Conservation (phyloP, 2,329 filamentous ascomycete genomes). For the Phyllosticta paracitricarpa region DNA sequence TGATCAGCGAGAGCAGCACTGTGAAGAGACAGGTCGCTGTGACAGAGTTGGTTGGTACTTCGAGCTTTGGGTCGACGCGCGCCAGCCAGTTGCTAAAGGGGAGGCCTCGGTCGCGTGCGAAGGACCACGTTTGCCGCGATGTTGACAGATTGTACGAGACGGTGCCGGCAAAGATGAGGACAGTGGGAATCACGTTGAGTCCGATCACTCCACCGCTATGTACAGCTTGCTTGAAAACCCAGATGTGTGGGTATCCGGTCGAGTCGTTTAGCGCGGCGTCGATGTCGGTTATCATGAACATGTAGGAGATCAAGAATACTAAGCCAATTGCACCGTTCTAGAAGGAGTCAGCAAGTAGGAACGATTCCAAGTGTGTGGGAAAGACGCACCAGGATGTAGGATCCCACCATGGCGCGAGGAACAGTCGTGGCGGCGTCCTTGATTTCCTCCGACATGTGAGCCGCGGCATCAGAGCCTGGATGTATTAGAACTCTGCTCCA, state of each 20-base stretch:
- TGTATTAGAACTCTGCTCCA: not conserved
- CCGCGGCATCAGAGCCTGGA: conserved; percentile 6
- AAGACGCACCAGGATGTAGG: conserved; percentile 6
- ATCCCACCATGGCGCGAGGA: conserved; percentile 12
- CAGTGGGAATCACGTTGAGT: conserved; percentile 11
- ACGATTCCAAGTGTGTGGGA: not conserved
- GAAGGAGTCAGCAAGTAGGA: not conserved
- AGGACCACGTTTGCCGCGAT: conserved; percentile 14
- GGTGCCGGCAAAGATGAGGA: conserved; percentile 12
- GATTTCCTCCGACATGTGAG: conserved; percentile 12
- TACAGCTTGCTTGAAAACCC: conserved; percentile 10
- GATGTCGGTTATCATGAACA: conserved; percentile 13
- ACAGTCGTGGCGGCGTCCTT: conserved; percentile 11
- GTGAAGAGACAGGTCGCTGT: conserved; percentile 15
- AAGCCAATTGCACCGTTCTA: conserved; percentile 12
- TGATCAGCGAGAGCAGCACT: conserved; percentile 34
- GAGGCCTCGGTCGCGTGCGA: conserved; percentile 14
- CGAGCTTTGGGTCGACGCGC: conserved; percentile 9
- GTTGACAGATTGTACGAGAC: conserved; percentile 13
- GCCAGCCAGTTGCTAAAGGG: conserved; percentile 12
- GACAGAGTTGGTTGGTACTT: conserved; percentile 12
- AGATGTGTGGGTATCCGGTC: conserved; percentile 5
- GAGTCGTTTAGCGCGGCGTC: conserved; percentile 1
- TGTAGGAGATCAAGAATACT: conserved; percentile 13
- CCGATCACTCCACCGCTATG: conserved; percentile 9